Conservation (phyloP, 73 alveolate genomes). For the Paramecium pentaurelia region DNA sequence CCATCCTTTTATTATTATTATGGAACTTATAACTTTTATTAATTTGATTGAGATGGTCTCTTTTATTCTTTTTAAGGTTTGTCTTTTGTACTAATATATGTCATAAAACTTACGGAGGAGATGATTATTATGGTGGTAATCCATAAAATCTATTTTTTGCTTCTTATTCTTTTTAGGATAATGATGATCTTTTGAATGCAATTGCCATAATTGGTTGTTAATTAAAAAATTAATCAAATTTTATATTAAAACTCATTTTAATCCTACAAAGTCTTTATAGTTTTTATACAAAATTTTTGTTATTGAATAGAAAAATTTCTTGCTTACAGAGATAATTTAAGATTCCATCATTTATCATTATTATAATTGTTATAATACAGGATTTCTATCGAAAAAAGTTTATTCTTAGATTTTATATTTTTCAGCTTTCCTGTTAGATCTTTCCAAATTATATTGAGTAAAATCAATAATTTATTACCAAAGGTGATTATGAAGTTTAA, state of each 20-base stretch:
- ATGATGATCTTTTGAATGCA: not conserved
- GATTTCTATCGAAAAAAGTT: conserved; percentile 15
- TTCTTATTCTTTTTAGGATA: conserved; percentile 1
- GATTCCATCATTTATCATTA: not conserved
- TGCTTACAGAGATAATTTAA: not conserved
- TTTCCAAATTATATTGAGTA: not conserved
- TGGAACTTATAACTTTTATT: not conserved
- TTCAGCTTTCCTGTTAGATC: not conserved
- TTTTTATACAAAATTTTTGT: not conserved
- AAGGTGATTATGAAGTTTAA: not conserved
- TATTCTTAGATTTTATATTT: not conserved
- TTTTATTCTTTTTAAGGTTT: not conserved
- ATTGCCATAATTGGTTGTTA: conserved; percentile 36
- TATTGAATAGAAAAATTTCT: conserved; percentile 2
- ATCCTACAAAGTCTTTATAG: not conserved
- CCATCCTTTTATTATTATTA: not conserved
- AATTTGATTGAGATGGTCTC: not conserved
- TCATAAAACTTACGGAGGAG: not conserved
- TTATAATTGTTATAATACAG: not conserved
- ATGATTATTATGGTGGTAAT: not conserved
- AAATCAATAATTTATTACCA: not conserved
- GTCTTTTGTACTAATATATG: not conserved
- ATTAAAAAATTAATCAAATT: not conserved
- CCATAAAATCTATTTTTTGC: conserved; percentile 27
- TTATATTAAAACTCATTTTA: not conserved